Evolutionary conservation across 345 rosid species (phyloP), one percentile per base, ranked within the genome.

Genomic region (Pseudoturritis turrita): DNA sequence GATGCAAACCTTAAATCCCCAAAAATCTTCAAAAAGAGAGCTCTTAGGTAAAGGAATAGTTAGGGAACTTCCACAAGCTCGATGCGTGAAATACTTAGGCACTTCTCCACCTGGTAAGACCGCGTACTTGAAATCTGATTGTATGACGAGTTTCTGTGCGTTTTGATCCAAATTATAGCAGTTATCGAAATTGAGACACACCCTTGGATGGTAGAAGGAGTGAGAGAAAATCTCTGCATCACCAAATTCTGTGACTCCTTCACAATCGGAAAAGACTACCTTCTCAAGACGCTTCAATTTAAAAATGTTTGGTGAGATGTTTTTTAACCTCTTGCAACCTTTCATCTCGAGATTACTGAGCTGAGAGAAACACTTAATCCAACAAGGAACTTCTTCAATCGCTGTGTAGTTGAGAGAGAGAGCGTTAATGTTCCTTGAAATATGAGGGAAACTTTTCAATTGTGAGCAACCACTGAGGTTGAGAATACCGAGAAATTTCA

Each of bases 231-330:
- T 2, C 26, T 25, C 22, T 1, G 26, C 26, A 47, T 47, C 52
- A 47, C 5, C 52, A 47, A 47, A 47, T 11, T 4, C 14, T 19
- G 26, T 19, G 26, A 47, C 23, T 47, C 52, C 11, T 47, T 6
- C 21, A 65, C 83, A 80, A 0, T 40, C 15, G 5, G 3, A 72
- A 8, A 22, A 62, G 61, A 21, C 43, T 43, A 31, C 33, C 60
- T 23, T 14, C 22, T 23, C 0, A 0, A 71, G 62, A 4, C 15
- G 10, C 33, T 43, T 17, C 35, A 51, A 63, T 17, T 37, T 17
- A 19, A 35, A 12, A 15, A 71, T 19, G 41, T 45, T 62, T n/a
- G 15, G 28, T 50, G 77, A 62, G 22, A 77, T 71, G 6, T 18
- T 43, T 25, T 4, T 17, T 17, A 77, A 47, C 7, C 7, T 59